phyloP scores from a whole-genome alignment of 148 eudicot species.

The Amaranthus cruentus region DNA sequence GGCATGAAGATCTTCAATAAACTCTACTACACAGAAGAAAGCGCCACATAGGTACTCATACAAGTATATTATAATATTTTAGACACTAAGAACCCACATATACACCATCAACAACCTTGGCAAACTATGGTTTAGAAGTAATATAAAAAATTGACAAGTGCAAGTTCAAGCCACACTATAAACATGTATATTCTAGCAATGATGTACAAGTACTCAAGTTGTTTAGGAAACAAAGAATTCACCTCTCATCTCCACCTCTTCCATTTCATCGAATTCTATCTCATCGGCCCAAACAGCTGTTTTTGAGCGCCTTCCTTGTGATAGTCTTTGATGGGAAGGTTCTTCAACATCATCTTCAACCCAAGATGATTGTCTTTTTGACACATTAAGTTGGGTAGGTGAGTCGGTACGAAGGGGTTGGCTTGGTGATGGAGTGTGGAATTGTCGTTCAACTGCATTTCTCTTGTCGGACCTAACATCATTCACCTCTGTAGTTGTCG shows the following conservation, averaged over 20 bases:
- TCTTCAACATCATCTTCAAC: slow-evolving; percentile 22
- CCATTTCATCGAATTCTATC: slow-evolving; percentile 30
- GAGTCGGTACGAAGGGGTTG: slow-evolving; percentile 11
- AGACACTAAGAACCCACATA: neutral
- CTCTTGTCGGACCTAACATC: slow-evolving; percentile 15
- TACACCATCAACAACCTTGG: neutral
- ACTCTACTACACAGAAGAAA: neutral
- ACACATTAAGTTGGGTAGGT: slow-evolving; percentile 14
- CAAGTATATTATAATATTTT: neutral
- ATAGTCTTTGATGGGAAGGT: slow-evolving; percentile 15
- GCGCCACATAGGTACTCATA: neutral
- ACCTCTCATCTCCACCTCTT: slow-evolving; percentile 39
- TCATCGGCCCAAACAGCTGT: slow-evolving; percentile 22
- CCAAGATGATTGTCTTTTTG: slow-evolving; percentile 15
- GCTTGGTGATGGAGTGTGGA: slow-evolving; percentile 15
- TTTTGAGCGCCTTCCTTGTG: slow-evolving; percentile 12
- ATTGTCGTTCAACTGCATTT: slow-evolving; percentile 9
- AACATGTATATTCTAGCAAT: neutral
- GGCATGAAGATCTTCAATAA: neutral
- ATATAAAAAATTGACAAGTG: neutral
- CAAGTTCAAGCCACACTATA: neutral
- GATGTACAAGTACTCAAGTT: neutral
- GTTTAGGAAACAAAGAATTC: slow-evolving; percentile 8
- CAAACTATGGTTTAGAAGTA: neutral
- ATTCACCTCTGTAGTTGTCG: slow-evolving; percentile 7